Base-by-base conservation (phyloP, 345 rosid species). In the Turnera subulata region DNA sequence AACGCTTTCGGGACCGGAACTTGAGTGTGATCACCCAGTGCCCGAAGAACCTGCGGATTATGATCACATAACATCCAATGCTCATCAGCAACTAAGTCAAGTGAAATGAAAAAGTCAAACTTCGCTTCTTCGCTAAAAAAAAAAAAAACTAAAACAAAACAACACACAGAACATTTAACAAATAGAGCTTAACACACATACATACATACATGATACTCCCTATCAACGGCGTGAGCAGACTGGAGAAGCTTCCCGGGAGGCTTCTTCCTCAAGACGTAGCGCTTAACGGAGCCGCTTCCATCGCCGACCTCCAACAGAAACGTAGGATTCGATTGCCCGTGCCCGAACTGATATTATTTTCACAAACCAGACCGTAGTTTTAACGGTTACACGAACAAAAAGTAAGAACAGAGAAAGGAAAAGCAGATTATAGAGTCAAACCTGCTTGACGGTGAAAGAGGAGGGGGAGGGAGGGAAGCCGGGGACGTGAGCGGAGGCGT, bases 291-390 rank as follows among this genome's bases (percentile, higher is more conserved):
- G 15, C 37, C 74, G 35, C 35, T 29, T 54, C 79, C 94, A 3
- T 63, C 70, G 11, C 80, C 82, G 4, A 66, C 88, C 68, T 87
- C 79, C 51, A 89, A 64, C 69, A 89, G 70, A 74, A 73, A 93
- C 50, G 97, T 93, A 10, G 94, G 96, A 59, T 93, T 89, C 56
- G 96, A 93, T 71, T 93, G 96, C 51, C 97, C 96, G 67, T 93
- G 91, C 39, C 91, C 96, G 61, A 89, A 93, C 97, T 86, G 58
- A n/a, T n/a, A n/a, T n/a, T n/a, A n/a, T n/a, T n/a, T n/a, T n/a
- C n/a, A n/a, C n/a, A n/a, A n/a, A n/a, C n/a, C n/a, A n/a, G n/a
- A n/a, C n/a, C n/a, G n/a, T n/a, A n/a, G n/a, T n/a, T n/a, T n/a
- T n/a, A n/a, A 18, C 63, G 35, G 21, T 7, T 53, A 53, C 42